phyloP scores from a whole-genome alignment of 163 green algal species.

The Prototheca cutis region DNA sequence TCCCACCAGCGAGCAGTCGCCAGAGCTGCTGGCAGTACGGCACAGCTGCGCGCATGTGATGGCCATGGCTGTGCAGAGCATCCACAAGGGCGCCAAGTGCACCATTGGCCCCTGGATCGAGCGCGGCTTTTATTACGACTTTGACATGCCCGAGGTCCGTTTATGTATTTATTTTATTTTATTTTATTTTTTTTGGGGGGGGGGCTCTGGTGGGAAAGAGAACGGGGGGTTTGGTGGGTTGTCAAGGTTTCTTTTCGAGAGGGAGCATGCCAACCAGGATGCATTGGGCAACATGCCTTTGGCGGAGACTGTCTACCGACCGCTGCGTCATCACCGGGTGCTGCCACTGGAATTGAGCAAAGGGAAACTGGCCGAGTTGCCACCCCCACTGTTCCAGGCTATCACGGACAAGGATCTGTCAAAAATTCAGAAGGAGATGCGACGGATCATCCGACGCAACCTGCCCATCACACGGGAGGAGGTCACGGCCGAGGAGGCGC shows the following conservation, averaged over 20 bases:
- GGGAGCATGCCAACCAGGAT: no score
- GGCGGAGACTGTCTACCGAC: no score
- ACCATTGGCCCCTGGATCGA: conserved; percentile 97
- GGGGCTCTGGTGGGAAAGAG: no score
- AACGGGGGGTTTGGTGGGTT: no score
- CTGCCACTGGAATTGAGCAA: no score
- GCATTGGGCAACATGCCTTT: no score
- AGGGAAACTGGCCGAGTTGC: no score
- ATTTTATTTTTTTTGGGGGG: no score
- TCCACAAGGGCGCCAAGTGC: conserved; percentile 61
- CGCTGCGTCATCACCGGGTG: no score
- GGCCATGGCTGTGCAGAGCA: conserved; percentile 93
- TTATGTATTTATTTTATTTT: neutral
- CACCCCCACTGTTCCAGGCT: no score
- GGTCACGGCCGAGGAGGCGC: conserved; percentile 59
- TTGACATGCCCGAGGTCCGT: conserved; percentile 55
- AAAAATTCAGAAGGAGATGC: conserved; percentile 93
- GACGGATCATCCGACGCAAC: conserved; percentile 68
- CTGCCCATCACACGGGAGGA: conserved; percentile 87
- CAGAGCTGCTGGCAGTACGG: conserved; percentile 78
- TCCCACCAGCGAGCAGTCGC: conserved; percentile 72
- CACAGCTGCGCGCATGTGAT: conserved; percentile 95
- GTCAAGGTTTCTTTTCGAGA: no score
- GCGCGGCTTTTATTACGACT: conserved; percentile 98
- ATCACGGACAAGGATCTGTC: conserved; percentile 88